phyloP scores from a whole-genome alignment of 106 monocot species.

The Vanilla planifolia region DNA sequence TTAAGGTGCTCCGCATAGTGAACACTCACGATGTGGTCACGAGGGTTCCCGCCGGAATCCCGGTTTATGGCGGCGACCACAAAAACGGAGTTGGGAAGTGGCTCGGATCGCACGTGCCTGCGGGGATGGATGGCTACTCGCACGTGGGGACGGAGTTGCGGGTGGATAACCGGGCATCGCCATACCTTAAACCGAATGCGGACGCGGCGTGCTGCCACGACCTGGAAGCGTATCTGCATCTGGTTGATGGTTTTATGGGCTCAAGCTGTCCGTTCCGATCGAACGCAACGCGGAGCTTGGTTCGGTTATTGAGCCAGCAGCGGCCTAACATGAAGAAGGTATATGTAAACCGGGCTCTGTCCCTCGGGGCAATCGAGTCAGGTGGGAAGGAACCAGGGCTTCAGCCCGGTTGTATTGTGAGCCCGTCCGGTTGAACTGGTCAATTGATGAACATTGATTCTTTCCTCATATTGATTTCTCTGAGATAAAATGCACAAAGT shows the following conservation, averaged over 20 bases:
- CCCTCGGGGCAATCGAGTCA: constrained; percentile 6
- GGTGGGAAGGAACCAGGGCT: constrained; percentile 4
- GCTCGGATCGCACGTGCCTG: background rate
- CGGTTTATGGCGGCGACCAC: background rate
- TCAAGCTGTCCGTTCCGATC: constrained; percentile 29
- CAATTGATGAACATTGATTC: too few relatives aligned
- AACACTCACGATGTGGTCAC: constrained; percentile 24
- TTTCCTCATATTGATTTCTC: too few relatives aligned
- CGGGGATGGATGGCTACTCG: constrained; percentile 5
- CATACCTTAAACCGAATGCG: constrained; percentile 23
- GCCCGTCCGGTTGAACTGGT: constrained; percentile 6
- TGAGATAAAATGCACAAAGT: too few relatives aligned
- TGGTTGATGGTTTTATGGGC: constrained; percentile 44
- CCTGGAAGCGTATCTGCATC: constrained; percentile 47
- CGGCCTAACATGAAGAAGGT: constrained; percentile 32
- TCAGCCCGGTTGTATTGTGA: constrained; percentile 1
- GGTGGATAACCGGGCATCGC: constrained; percentile 29
- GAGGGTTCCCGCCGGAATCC: constrained; percentile 7
- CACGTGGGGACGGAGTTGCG: constrained; percentile 34
- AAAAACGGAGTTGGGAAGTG: background rate
- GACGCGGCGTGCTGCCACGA: constrained; percentile 36
- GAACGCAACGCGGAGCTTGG: constrained; percentile 43
- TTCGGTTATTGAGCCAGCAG: constrained; percentile 34
- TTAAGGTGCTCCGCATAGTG: constrained; percentile 22
- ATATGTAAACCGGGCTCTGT: constrained; percentile 17